Evolutionary conservation across 345 rosid species (phyloP).

Genomic region (Aquilaria yunnanensis): DNA sequence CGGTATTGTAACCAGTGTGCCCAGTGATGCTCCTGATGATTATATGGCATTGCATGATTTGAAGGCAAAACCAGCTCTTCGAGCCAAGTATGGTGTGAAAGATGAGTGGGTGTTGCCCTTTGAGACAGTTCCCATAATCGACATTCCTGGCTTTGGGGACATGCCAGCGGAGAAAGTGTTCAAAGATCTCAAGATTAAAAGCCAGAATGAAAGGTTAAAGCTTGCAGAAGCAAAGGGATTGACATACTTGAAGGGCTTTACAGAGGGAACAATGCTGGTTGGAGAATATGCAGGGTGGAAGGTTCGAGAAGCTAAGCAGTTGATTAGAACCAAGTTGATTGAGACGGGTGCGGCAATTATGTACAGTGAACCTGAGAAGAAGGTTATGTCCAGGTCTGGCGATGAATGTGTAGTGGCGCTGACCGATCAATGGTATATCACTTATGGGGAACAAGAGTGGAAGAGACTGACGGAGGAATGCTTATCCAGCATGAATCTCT

Average conservation of each 20-base stretch:
- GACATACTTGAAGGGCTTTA: conserved; percentile 83
- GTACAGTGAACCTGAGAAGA: conserved; percentile 96
- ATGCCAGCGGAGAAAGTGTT: conserved; percentile 86
- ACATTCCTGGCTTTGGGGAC: conserved; percentile 83
- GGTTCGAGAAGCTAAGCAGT: conserved; percentile 78
- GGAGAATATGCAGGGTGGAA: conserved; percentile 69
- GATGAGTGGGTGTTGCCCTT: conserved; percentile 86
- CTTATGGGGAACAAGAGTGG: conserved; percentile 88
- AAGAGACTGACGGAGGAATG: conserved; percentile 69
- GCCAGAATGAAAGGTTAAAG: conserved; percentile 91
- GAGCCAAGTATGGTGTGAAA: conserved; percentile 67
- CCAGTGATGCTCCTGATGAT: conserved; percentile 98
- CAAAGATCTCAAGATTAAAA: conserved; percentile 69
- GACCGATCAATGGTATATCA: conserved; percentile 97
- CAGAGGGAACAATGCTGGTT: conserved; percentile 74
- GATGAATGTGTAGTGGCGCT: conserved; percentile 99
- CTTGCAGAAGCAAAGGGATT: conserved; percentile 86
- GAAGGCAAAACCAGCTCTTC: conserved; percentile 72
- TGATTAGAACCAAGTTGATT: conserved; percentile 57
- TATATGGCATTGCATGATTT: conserved; percentile 78
- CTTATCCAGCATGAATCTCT: conserved; percentile 70
- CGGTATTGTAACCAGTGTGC: conserved; percentile 92
- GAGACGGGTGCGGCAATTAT: conserved; percentile 68
- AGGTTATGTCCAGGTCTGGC: conserved; percentile 90
- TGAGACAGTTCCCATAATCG: conserved; percentile 69